phyloP scores from a whole-genome alignment of 2,329 filamentous ascomycete species.

The Hypomyces perniciosus region DNA sequence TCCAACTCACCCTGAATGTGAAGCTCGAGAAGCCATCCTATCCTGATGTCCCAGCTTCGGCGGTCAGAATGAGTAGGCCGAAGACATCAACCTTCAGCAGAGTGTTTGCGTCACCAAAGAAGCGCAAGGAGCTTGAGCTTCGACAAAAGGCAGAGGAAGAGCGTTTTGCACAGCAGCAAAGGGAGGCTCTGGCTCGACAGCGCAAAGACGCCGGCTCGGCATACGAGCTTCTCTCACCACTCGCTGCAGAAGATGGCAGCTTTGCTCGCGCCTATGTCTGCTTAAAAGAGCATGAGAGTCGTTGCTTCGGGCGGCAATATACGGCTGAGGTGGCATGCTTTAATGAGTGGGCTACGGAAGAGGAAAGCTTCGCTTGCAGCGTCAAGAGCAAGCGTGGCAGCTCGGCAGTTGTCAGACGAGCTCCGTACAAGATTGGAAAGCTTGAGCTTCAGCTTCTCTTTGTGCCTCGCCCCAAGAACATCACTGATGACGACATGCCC shows the following conservation, averaged over 20 bases:
- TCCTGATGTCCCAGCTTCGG: conserved; percentile 49
- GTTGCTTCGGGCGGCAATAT: conserved; percentile 82
- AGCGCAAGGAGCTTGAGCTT: conserved; percentile 89
- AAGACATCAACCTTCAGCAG: conserved; percentile 89
- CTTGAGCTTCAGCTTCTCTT: conserved; percentile 91
- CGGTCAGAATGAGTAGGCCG: conserved; percentile 53
- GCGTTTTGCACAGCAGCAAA: conserved; percentile 56
- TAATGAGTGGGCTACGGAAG: conserved; percentile 97
- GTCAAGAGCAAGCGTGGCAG: conserved; percentile 88
- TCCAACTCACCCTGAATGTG: conserved; percentile 93
- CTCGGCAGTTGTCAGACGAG: conserved; percentile 66
- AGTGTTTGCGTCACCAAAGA: conserved; percentile 90
- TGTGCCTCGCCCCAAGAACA: conserved; percentile 83
- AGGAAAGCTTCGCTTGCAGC: conserved; percentile 69
- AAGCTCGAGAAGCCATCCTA: conserved; percentile 80
- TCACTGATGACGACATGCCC: conserved; percentile 91
- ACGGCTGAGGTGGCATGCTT: conserved; percentile 89
- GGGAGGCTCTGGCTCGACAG: conserved; percentile 59
- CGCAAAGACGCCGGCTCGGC: conserved; percentile 60
- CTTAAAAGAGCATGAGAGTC: conserved; percentile 83
- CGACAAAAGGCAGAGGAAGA: conserved; percentile 79
- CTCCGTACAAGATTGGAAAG: conserved; percentile 96
- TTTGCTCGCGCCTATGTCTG: conserved; percentile 93
- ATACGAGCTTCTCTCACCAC: conserved; percentile 80
- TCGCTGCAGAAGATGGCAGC: conserved; percentile 86